Evolutionary conservation across 768 basidiomycete species (phyloP), one percentile per base, ranked within the genome.

Genomic region (Leccinum arenicola): DNA sequence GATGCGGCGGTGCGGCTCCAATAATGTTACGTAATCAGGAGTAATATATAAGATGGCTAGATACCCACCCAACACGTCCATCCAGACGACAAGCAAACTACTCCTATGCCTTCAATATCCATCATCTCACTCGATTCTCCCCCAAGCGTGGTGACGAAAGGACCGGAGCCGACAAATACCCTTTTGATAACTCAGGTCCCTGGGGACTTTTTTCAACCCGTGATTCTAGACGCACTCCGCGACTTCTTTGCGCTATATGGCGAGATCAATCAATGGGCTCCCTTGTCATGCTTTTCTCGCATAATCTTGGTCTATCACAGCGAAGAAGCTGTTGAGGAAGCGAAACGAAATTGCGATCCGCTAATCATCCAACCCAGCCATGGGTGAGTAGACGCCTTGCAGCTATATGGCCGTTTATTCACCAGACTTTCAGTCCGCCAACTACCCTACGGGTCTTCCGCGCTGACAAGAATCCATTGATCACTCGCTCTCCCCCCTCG

Each of bases 201-300:
- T 4, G 81, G 78, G 35, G 75, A 81, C 1, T 92, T 95, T 72
- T 96, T 98, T 76, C 80, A 87, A 36, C 86, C 88, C 6, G 66
- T 80, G 0, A 80, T 90, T 60, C 79, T 94, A 23, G 74, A 81
- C 11, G 82, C 89, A 17, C 77, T 98, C 23, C 80, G 77, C 45
- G 74, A 79, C 21, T 88, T 95, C 69, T 98, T 98, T 69, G 77
- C 77, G 3, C 68, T 79, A 3, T 95, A 88, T 64, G 96, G 97
- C 17, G 76, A 80, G 25, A 85, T 99, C n/a, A 86, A 90, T 66
- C 83, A 88, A 65, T 99, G 95, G 95, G 92, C 90, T 1, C 93
- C 94, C 4, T 74, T 98, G 6, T 84, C 82, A 19, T 86, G 85
- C 6, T 93, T 98, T 66, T 83, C 85, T 1, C 82, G 95, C 29